phyloP scores from a whole-genome alignment of 352 stramenopile genomes.

The Phytophthora capsici region DNA sequence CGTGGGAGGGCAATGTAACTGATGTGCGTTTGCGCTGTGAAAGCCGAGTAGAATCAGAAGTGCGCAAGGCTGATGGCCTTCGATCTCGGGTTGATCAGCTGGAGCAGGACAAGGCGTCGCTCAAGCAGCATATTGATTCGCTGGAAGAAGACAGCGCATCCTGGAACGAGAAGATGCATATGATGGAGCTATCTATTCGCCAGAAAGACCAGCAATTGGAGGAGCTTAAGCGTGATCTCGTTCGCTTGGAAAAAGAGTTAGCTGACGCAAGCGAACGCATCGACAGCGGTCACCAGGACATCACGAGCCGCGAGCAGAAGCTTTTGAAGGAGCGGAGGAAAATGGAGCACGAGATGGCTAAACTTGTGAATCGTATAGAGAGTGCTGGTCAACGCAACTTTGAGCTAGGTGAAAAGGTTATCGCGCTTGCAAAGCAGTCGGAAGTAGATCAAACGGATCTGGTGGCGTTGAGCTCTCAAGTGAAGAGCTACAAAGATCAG shows the following conservation, averaged over 20 bases:
- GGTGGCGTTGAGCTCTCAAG: slow-evolving; percentile 60
- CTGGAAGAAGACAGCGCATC: slow-evolving; percentile 36
- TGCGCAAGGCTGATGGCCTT: slow-evolving; percentile 48
- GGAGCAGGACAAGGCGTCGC: slow-evolving; percentile 41
- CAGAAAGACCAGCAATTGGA: slow-evolving; percentile 42
- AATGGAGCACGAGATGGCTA: slow-evolving; percentile 56
- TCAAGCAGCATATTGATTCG: slow-evolving; percentile 31
- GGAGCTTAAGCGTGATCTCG: slow-evolving; percentile 28
- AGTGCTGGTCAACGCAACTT: slow-evolving; percentile 54
- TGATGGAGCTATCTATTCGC: slow-evolving; percentile 20
- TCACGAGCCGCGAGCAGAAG: slow-evolving; percentile 55
- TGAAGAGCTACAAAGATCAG: slow-evolving; percentile 73
- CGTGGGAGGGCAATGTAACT: slow-evolving; percentile 43
- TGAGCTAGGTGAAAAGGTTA: slow-evolving; percentile 69
- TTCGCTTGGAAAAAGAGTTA: slow-evolving; percentile 39
- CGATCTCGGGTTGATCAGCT: slow-evolving; percentile 43
- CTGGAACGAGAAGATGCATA: slow-evolving; percentile 35
- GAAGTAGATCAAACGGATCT: slow-evolving; percentile 70
- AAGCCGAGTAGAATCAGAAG: slow-evolving; percentile 43
- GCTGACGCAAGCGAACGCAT: slow-evolving; percentile 31
- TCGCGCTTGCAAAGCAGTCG: slow-evolving; percentile 56
- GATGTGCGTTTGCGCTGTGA: slow-evolving; percentile 47
- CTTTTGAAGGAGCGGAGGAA: slow-evolving; percentile 63
- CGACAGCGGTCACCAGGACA: slow-evolving; percentile 45
- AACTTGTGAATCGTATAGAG: slow-evolving; percentile 66